Evolutionary conservation across 192 early-diverging fungal genomes (phyloP).

Genomic region (Coemansia erecta): DNA sequence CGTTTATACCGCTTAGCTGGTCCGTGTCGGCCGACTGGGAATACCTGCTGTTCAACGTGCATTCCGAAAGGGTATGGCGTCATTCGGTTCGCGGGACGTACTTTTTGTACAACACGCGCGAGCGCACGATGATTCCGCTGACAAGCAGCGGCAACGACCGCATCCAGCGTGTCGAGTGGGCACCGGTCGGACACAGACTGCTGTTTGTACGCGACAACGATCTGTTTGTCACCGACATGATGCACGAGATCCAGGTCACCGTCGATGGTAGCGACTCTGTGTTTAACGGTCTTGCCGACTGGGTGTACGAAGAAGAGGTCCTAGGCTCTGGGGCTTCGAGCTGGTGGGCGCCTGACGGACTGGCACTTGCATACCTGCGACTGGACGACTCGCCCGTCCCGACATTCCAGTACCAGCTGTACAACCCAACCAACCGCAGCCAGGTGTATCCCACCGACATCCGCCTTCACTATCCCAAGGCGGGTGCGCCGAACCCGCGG

Average conservation of each 20-base stretch:
- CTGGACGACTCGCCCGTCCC: constrained; percentile 85
- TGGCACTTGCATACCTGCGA: constrained; percentile 75
- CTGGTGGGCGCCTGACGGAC: constrained; percentile 88
- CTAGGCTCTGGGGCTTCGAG: constrained; percentile 62
- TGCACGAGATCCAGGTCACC: constrained; percentile 72
- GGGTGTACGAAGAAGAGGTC: constrained; percentile 99
- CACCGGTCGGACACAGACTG: constrained; percentile 71
- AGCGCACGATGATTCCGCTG: constrained; percentile 62
- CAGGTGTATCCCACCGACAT: constrained; percentile 69
- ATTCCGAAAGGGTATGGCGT: constrained; percentile 71
- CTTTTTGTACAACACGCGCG: constrained; percentile 68
- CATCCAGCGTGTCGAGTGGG: constrained; percentile 73
- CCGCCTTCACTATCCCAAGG: constrained; percentile 86
- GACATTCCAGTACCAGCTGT: constrained; percentile 71
- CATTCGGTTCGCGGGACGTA: constrained; percentile 82
- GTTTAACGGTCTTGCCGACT: constrained; percentile 95
- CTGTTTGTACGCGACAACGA: constrained; percentile 89
- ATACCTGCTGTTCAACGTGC: constrained; percentile 71
- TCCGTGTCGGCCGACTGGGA: constrained; percentile 76
- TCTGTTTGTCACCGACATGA: constrained; percentile 74
- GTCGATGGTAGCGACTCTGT: constrained; percentile 76
- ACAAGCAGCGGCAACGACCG: constrained; percentile 32
- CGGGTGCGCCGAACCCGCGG: constrained; percentile 82
- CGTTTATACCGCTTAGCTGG: constrained; percentile 52
- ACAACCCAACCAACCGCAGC: constrained; percentile 59